phyloP scores from a whole-genome alignment of 73 alveolate genomes.

The Uronychia setigera region DNA sequence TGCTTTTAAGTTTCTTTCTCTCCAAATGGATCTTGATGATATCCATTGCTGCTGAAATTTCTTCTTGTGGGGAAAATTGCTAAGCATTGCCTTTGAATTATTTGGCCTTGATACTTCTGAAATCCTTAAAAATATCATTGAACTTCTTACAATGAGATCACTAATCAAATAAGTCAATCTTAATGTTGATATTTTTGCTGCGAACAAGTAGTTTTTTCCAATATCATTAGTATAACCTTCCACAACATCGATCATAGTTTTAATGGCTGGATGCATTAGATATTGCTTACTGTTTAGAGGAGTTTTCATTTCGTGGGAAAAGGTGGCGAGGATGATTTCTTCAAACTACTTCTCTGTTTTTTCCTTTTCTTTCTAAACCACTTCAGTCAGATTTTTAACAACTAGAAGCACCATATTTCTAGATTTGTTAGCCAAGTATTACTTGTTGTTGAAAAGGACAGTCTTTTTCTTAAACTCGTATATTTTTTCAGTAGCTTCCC shows the following conservation, averaged over 20 bases:
- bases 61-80: neutral
- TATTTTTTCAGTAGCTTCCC: too few species aligned
- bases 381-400: neutral
- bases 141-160: neutral
- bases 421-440: neutral
- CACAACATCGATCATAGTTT: neutral
- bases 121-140: neutral
- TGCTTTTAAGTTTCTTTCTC: neutral
- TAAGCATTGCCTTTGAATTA: neutral
- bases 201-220: neutral
- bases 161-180: neutral
- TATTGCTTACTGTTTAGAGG: neutral
- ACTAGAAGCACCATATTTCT: neutral
- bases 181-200: neutral
- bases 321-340: neutral
- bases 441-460: neutral
- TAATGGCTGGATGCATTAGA: neutral
- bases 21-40: neutral
- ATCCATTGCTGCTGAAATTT: neutral
- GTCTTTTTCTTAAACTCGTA: neutral
- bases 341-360: neutral
- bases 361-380: neutral
- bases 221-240: neutral
- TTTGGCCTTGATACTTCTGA: neutral
- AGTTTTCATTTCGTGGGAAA: neutral